phyloP scores from a whole-genome alignment of 164 flowering plant genomes.

The Stephania japonica region DNA sequence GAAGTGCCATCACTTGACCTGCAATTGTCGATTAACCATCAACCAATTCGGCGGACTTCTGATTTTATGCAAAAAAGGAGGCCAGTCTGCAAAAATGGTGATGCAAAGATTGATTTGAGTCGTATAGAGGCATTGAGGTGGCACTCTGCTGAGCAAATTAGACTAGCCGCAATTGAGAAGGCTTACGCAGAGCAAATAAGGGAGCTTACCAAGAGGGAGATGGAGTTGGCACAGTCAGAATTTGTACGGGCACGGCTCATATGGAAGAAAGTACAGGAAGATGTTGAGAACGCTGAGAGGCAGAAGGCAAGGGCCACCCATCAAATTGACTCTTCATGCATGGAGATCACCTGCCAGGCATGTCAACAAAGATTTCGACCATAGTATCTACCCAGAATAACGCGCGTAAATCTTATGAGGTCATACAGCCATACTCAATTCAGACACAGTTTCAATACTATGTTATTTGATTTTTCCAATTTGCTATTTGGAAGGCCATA shows the following conservation, averaged over 20 bases:
- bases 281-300: constrained; percentile 62
- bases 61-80: constrained; percentile 9
- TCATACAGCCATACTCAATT: background rate
- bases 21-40: constrained; percentile 66
- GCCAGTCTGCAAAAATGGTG: constrained; percentile 12
- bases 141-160: constrained; percentile 83
- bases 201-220: constrained; percentile 79
- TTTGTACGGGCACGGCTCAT: constrained; percentile 67
- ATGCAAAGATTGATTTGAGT: constrained; percentile 12
- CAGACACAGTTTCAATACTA: background rate
- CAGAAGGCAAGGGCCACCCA: constrained; percentile 56
- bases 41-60: constrained; percentile 26
- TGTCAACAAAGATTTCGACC: constrained; percentile 75
- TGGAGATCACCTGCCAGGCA: constrained; percentile 91
- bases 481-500: background rate
- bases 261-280: constrained; percentile 84
- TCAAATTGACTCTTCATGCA: constrained; percentile 51
- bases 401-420: background rate
- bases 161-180: constrained; percentile 78
- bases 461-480: background rate
- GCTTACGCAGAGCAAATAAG: constrained; percentile 89
- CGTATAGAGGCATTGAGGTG: constrained; percentile 58
- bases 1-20: constrained; percentile 50
- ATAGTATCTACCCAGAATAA: constrained; percentile 7
- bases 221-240: constrained; percentile 88